These are phyloP conservation scores for Ustilago esculenta DNA, from an alignment of 1,284 basidiomycete genomes.

Conservation along the genomic window DNA sequence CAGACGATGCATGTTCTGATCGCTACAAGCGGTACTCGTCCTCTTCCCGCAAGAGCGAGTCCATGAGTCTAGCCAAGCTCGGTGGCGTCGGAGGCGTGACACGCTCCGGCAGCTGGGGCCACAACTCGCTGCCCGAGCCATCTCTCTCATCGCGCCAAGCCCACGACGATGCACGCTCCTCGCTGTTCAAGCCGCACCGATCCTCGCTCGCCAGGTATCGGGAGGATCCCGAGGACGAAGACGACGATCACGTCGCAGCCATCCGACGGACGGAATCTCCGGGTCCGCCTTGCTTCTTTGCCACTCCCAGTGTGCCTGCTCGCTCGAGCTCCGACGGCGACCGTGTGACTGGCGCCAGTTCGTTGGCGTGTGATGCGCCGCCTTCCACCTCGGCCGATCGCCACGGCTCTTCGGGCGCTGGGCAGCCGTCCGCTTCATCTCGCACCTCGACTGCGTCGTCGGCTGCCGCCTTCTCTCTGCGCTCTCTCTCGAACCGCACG, in stretches of 20 bases:
- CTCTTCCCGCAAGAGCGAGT: constrained; percentile 29
- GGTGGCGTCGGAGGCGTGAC: constrained; percentile 59
- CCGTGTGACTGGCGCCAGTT: background rate
- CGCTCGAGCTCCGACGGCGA: constrained; percentile 20
- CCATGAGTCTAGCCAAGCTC: constrained; percentile 52
- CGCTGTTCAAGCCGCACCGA: constrained; percentile 16
- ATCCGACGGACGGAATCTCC: background rate
- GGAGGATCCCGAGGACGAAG: constrained; percentile 30
- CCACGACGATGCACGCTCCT: constrained; percentile 15
- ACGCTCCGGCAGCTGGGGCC: constrained; percentile 58
- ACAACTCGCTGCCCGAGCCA: constrained; percentile 25
- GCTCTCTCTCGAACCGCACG: constrained; percentile 52
- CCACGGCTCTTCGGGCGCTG: constrained; percentile 8
- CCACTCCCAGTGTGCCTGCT: background rate
- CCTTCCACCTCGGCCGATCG: constrained; percentile 11
- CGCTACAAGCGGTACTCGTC: constrained; percentile 14
- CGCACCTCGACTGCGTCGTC: constrained; percentile 48
- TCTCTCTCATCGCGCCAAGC: constrained; percentile 17
- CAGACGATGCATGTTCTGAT: constrained; percentile 17
- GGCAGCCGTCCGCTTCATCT: constrained; percentile 39
- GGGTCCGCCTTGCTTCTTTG: background rate
- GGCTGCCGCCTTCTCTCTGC: constrained; percentile 52
- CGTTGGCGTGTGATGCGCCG: background rate
- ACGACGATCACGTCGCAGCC: background rate
- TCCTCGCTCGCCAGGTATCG: constrained; percentile 28